Evolutionary conservation across 2,329 filamentous ascomycete genomes (phyloP).

Genomic region (Westerdykella sp.): DNA sequence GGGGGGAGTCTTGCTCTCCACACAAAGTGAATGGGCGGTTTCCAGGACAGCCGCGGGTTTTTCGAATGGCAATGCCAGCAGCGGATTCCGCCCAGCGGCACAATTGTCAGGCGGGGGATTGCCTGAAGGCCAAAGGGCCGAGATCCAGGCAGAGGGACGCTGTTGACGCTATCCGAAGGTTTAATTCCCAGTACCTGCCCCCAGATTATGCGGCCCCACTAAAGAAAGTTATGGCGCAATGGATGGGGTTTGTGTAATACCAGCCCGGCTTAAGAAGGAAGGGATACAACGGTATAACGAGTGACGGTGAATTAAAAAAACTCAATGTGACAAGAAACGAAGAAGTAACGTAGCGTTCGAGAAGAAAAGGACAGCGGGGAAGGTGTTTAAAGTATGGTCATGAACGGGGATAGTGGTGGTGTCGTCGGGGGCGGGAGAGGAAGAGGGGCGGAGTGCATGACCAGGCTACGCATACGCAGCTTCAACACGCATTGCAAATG

Average conservation of each 20-base stretch:
- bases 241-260: too few relatives aligned
- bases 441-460: conserved; percentile 3
- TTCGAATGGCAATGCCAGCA: too few relatives aligned
- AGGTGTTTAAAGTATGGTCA: conserved; percentile 29
- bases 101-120: too few relatives aligned
- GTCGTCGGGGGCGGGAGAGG: conserved; percentile 7
- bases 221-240: conserved; percentile 5
- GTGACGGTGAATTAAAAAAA: background rate
- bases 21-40: too few relatives aligned
- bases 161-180: conserved; percentile 12
- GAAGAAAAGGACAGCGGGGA: conserved; percentile 13
- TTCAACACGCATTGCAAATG: conserved; percentile 13
- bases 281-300: background rate
- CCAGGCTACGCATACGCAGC: conserved; percentile 9
- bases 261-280: background rate
- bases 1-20: too few relatives aligned
- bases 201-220: conserved; percentile 1
- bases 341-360: conserved; percentile 7
- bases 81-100: too few relatives aligned
- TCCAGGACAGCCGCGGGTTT: too few relatives aligned
- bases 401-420: conserved; percentile 10
- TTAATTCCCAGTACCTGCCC: too few relatives aligned
- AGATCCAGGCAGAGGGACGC: conserved; percentile 20
- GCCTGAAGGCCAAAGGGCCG: conserved; percentile 6
- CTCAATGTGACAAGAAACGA: conserved; percentile 9